Evolutionary conservation across 2,329 filamentous ascomycete genomes (phyloP), one percentile per base, ranked within the genome.

Genomic region (Diaporthe citriasiana): DNA sequence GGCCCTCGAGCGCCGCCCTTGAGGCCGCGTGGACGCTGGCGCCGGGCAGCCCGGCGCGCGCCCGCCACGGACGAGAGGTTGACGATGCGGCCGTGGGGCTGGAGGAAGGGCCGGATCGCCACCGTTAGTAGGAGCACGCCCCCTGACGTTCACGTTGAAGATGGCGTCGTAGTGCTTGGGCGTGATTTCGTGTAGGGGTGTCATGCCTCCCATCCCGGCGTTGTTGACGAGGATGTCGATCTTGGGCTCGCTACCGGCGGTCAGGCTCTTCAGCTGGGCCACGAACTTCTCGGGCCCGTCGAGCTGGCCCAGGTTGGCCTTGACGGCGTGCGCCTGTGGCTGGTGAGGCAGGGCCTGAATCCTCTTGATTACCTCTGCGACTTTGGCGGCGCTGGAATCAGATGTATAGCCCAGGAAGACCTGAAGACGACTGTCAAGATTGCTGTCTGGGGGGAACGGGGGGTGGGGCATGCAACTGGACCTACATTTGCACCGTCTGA

Each of bases 331-430:
- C 12, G 74, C 73, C 7, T 66, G 73, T 33, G 80, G 78, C 42
- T 76, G 74, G 56, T 80, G 77, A 7, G 79, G 78, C 13, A 93
- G 82, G 0, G 88, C 86, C 76, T 88, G 84, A 77, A 93, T 91
- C 77, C 90, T 92, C 71, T 85, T 85, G 76, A 89, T 85, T 25
- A 93, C 81, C 78, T 92, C 89, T 75, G 89, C 86, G n/a, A 91
- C 81, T 76, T 89, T 92, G 4, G 89, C 82, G 0, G 89, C 88
- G n/a, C 91, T 91, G 13, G 90, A 83, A 38, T 91, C 87, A 1
- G 91, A 91, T 75, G 92, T 87, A 78, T 93, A 93, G 1, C 90
- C 90, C 27, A 93, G 81, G 12, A 91, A 87, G 8, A 82, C 77
- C 80, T 82, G 42, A 71, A 71, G 12, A 40, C 22, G 25, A 19